Conservation (phyloP, 1,284 basidiomycete species). For the Neolentinus lepideus region DNA sequence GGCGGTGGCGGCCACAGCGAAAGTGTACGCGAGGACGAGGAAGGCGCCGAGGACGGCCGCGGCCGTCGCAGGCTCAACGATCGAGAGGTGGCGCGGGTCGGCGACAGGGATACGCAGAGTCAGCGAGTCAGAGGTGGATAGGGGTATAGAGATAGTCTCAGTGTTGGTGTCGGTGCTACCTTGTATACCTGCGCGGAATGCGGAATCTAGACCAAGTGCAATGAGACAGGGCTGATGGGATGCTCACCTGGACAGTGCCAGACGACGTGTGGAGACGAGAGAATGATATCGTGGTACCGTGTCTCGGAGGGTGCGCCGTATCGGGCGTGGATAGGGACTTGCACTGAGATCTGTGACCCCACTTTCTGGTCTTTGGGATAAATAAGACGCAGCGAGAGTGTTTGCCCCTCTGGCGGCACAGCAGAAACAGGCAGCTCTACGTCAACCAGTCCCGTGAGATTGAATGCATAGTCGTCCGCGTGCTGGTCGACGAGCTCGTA, state of each 20-base stretch:
- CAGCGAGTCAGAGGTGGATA: conserved; percentile 13
- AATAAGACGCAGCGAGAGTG: conserved; percentile 30
- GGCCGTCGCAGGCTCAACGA: conserved; percentile 36
- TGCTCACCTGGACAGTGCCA: conserved; percentile 24
- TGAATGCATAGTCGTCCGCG: conserved; percentile 31
- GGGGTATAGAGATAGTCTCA: conserved; percentile 12
- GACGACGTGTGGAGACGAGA: conserved; percentile 32
- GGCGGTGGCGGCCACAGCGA: conserved; percentile 14
- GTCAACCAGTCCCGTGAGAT: conserved; percentile 34
- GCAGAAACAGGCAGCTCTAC: conserved; percentile 43
- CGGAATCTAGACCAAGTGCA: not conserved
- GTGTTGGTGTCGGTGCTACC: conserved; percentile 1
- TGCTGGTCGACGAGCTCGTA: conserved; percentile 41
- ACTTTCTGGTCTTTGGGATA: conserved; percentile 1
- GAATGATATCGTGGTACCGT: conserved; percentile 16
- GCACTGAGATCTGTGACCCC: conserved; percentile 20
- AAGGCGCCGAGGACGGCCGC: conserved; percentile 31
- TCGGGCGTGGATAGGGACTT: conserved; percentile 43
- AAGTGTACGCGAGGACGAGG: conserved; percentile 24
- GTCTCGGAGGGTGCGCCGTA: conserved; percentile 28
- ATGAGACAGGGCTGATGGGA: not conserved
- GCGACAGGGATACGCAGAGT: conserved; percentile 31
- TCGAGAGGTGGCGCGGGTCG: conserved; percentile 23
- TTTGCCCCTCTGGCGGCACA: conserved; percentile 24
- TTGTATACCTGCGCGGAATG: not conserved